phyloP scores from a whole-genome alignment of 768 basidiomycete genomes.

The Lentinula edodes region DNA sequence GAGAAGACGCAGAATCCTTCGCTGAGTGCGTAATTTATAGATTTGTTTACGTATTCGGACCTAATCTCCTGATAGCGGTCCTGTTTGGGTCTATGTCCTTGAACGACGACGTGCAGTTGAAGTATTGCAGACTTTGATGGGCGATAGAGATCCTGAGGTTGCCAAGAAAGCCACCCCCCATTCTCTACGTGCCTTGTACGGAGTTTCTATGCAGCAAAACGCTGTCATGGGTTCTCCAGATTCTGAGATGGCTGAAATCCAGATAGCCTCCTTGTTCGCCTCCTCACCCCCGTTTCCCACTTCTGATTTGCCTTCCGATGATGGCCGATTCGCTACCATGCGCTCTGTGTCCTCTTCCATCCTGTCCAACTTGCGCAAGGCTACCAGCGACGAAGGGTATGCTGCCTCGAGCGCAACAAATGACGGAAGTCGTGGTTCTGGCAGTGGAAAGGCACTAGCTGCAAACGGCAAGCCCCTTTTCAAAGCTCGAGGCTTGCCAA shows the following conservation, averaged over 20 bases:
- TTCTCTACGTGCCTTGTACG: slow-evolving; percentile 70
- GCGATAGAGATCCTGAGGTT: slow-evolving; percentile 52
- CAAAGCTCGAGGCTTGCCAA: slow-evolving; percentile 63
- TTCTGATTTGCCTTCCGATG: slow-evolving; percentile 51
- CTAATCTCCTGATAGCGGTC: slow-evolving; percentile 43
- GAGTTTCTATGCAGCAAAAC: slow-evolving; percentile 48
- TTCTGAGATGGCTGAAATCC: slow-evolving; percentile 64
- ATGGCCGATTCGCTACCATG: slow-evolving; percentile 28
- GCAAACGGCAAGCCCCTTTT: slow-evolving; percentile 47
- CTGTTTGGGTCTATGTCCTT: slow-evolving; percentile 90
- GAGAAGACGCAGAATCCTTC: slow-evolving; percentile 67
- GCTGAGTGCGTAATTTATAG: slow-evolving; percentile 53
- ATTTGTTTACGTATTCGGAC: slow-evolving; percentile 6
- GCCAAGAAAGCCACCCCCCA: slow-evolving; percentile 52
- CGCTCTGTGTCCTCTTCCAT: slow-evolving; percentile 44
- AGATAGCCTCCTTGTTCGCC: slow-evolving; percentile 73
- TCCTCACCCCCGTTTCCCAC: slow-evolving; percentile 80
- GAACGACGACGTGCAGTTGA: slow-evolving; percentile 78
- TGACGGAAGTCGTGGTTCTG: slow-evolving; percentile 37
- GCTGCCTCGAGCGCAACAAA: slow-evolving; percentile 38
- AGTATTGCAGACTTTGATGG: slow-evolving; percentile 76
- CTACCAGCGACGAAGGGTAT: slow-evolving; percentile 37
- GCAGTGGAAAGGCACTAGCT: slow-evolving; percentile 26
- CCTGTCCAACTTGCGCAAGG: slow-evolving; percentile 35
- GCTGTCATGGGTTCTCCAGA: slow-evolving; percentile 72